phyloP scores from a whole-genome alignment of 2,329 filamentous ascomycete species.

The Raffaelea albimanens region DNA sequence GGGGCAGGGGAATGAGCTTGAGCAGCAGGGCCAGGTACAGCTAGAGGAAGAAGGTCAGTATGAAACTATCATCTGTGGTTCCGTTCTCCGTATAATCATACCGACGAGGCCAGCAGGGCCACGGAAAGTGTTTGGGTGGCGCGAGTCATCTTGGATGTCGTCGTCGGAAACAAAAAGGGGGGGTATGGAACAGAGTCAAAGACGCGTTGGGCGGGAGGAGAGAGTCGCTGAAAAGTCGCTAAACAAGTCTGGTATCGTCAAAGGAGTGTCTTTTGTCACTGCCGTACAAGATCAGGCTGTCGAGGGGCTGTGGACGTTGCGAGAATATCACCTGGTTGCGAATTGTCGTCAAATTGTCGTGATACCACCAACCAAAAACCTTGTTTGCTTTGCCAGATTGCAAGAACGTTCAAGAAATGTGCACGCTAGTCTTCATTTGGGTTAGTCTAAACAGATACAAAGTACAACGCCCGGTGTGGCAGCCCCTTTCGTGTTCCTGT shows the following conservation, averaged over 20 bases:
- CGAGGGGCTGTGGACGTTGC: no score
- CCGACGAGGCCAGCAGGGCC: slow-evolving; percentile 77
- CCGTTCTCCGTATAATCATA: slow-evolving; percentile 34
- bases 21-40: slow-evolving; percentile 83
- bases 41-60: slow-evolving; percentile 33
- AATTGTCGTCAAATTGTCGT: no score
- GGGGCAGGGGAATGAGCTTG: slow-evolving; percentile 70
- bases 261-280: no score
- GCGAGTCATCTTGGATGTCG: slow-evolving; percentile 65
- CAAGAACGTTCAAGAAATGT: not conserved
- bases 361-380: no score
- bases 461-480: no score
- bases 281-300: no score
- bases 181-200: not conserved
- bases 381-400: not conserved
- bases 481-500: not conserved
- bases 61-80: not conserved
- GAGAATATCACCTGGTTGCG: no score
- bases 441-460: no score
- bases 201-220: not conserved
- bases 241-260: no score
- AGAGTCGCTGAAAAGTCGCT: no score
- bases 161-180: not conserved
- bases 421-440: no score
- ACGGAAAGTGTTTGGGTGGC: slow-evolving; percentile 88